Base-by-base conservation (phyloP, 2,329 filamentous ascomycete genomes). In the Aspergillus uvarum region DNA sequence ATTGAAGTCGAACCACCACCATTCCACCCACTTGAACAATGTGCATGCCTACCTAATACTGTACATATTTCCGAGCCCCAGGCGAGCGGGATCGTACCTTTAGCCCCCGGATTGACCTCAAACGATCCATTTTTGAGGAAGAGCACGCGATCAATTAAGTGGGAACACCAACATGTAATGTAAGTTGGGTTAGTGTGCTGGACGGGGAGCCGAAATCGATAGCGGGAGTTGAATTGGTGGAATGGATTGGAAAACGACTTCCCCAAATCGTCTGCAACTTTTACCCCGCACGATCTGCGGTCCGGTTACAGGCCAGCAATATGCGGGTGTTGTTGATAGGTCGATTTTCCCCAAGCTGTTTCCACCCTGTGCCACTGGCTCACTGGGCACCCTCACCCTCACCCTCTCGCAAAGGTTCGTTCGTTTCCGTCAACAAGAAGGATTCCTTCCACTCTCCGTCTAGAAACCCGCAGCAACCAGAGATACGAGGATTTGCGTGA, bases 271-370 rank as follows among this genome's bases (percentile, higher is more conserved):
- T 35, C 32, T 35, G 14, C 26, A 14, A 19, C 8, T 16, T 32
- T 49, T 52, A 52, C 51, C 51, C 51, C 51, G 51, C 51, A 52
- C 51, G 51, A 52, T 52, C 51, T 52, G 51, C 51, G n/a, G 51
- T 42, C 29, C 24, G 16, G 29, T 32, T 22, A 22, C 22, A 22
- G 22, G 22, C 22, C 22, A 22, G 22, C 22, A 22, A 19, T 3
- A 5, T 19, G n/a, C 49, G 19, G 29, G n/a, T 26, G 10, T 22
- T 24, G 51, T 22, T 24, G 51, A 52, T 52, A n/a, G 51, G 31
- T 22, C 12, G n/a, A 16, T 16, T 6, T 11, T 11, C 6, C 26
- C 26, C 31, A 12, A 12, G 19, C 16, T 22, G 26, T 29, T 29
- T 21, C 26, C 16, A 31, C 14, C 10, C 11, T 29, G 26, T 29